Evolutionary conservation across 345 rosid species (phyloP), one percentile per base, ranked within the genome.

Genomic region (Reutealis trisperma): DNA sequence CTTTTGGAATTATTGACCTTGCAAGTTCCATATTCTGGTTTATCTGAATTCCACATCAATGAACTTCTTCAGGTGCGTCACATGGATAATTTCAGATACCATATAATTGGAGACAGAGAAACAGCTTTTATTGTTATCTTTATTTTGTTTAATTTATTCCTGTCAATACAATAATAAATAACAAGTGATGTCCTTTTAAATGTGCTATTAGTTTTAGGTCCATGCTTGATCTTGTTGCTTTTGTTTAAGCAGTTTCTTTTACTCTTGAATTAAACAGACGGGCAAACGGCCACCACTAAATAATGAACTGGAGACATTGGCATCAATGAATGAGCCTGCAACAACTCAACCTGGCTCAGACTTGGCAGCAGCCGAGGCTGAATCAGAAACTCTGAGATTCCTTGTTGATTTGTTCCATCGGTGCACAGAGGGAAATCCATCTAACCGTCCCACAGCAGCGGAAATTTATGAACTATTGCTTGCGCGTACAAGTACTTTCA

Each of bases 1-100:
- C 89, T 93, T 79, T 85, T 88, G 8, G 97, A 96, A 83, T 78
- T 96, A 80, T 79, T 96, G 90, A 96, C 99, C 52, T 88, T 96
- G 80, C 86, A 89, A 74, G 80, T 87, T 74, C 99, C 99, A 1
- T 93, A 90, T 84, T 83, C 78, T 2, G 90, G 88, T 41, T 80
- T 77, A 64, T 83, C 94, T 6, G 96, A 90, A 72, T 52, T 77
- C 66, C 88, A 79, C 67, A 90, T 95, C 79, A 93, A 93, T 5
- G 96, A 92, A 69, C 91, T 81, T 61, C 87, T 93, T 70, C 89
- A 89, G 93, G 99, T 95, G 76, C 66, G 65, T 75, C 72, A 18
- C 27, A 51, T 51, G 49, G 19, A 63, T 47, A 42, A 49, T 15
- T n/a, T 52, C 14, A 62, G 24, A 52, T 60, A 3, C 8, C 10